Evolutionary conservation across 352 stramenopile species (phyloP).

Genomic region (Pythium grandisporangium): DNA sequence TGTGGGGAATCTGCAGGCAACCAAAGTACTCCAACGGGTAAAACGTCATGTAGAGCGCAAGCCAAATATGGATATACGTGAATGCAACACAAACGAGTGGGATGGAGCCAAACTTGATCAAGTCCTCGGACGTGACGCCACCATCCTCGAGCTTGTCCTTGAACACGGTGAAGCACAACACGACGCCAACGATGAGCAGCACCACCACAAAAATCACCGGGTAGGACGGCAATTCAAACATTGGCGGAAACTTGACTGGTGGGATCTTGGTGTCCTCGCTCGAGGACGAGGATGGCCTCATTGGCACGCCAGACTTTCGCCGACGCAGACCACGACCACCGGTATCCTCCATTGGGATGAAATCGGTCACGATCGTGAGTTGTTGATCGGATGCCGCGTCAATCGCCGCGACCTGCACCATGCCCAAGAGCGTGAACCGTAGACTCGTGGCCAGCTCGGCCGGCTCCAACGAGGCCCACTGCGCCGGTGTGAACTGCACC

Average conservation of each 20-base stretch:
- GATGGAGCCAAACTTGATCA: constrained; percentile 81
- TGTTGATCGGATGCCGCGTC: constrained; percentile 26
- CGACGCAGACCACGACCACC: constrained; percentile 5
- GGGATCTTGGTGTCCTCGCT: constrained; percentile 16
- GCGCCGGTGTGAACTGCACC: constrained; percentile 47
- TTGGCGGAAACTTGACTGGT: constrained; percentile 71
- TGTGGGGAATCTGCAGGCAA: constrained; percentile 77
- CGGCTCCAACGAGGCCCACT: constrained; percentile 51
- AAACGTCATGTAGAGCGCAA: constrained; percentile 98
- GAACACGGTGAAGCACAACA: constrained; percentile 76
- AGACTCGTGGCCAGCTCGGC: constrained; percentile 63
- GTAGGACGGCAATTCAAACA: constrained; percentile 69
- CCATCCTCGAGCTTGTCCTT: constrained; percentile 36
- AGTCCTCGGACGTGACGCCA: constrained; percentile 43
- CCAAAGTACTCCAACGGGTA: constrained; percentile 93
- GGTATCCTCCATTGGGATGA: constrained; percentile 34
- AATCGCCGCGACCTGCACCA: constrained; percentile 68
- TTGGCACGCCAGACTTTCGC: not conserved
- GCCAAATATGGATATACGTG: constrained; percentile 94
- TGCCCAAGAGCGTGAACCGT: constrained; percentile 79
- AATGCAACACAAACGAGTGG: constrained; percentile 84
- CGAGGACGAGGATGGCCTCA: not conserved
- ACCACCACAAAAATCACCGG: constrained; percentile 32
- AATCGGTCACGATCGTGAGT: constrained; percentile 77
- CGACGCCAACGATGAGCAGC: constrained; percentile 36